Percentiles rank a stretch among this genome's conserved stretches.
Conservation (phyloP, 2,329 filamentous ascomycete genomes). For the Fusarium scirpi region DNA sequence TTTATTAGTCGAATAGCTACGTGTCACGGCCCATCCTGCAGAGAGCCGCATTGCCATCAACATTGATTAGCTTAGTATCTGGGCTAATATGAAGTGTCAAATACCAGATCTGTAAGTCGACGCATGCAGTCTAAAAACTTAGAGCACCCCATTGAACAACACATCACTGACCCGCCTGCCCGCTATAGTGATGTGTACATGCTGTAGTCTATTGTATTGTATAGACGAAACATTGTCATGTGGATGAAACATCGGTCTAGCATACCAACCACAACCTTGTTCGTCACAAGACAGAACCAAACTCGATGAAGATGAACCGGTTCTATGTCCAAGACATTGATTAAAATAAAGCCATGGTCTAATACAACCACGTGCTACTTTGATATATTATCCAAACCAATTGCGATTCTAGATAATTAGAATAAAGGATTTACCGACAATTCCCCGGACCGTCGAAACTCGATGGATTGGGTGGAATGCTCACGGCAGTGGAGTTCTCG, state of each 20-base stretch:
- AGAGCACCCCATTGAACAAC: slow-evolving; percentile 1
- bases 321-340: not conserved
- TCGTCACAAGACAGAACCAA: slow-evolving; percentile 14
- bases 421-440: slow-evolving; percentile 41
- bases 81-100: not conserved
- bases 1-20: not conserved
- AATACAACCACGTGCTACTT: not conserved
- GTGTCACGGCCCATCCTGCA: slow-evolving; percentile 9
- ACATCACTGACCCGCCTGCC: slow-evolving; percentile 1
- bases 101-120: not conserved
- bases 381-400: not conserved
- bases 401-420: not conserved
- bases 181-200: slow-evolving; percentile 4
- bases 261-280: slow-evolving; percentile 7
- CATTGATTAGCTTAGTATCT: not conserved
- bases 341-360: not conserved
- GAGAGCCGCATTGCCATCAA: not conserved
- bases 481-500: slow-evolving; percentile 29
- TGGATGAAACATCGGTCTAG: slow-evolving; percentile 21
- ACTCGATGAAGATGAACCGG: not conserved
- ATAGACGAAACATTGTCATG: slow-evolving; percentile 19
- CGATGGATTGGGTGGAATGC: slow-evolving; percentile 36
- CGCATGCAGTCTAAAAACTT: slow-evolving; percentile 1
- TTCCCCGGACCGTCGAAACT: slow-evolving; percentile 36
- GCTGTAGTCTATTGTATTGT: not conserved